Conservation (phyloP, 2,329 filamentous ascomycete species). For the Alternaria gaisen region DNA sequence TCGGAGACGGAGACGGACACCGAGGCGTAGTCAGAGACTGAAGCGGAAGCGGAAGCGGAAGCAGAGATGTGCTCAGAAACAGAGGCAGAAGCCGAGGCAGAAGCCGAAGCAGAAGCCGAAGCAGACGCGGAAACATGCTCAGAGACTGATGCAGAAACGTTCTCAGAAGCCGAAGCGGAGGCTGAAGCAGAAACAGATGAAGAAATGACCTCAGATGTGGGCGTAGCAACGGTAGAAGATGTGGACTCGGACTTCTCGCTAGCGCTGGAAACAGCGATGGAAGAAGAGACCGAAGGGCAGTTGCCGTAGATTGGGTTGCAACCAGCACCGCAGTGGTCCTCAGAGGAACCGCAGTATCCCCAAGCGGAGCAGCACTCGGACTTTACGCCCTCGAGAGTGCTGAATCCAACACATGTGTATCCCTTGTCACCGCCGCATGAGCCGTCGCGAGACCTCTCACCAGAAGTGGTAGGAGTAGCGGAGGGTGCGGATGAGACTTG, state of each 20-base stretch:
- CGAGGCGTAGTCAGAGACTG: neutral
- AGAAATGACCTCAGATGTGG: neutral
- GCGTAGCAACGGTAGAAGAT: neutral
- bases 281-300: slow-evolving; percentile 20
- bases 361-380: slow-evolving; percentile 57
- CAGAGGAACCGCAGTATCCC: slow-evolving; percentile 51
- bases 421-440: slow-evolving; percentile 35
- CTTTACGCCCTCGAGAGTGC: slow-evolving; percentile 30
- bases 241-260: slow-evolving; percentile 17
- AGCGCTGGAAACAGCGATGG: slow-evolving; percentile 4
- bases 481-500: slow-evolving; percentile 17
- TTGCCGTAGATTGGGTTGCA: slow-evolving; percentile 43
- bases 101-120: slow-evolving; percentile 2
- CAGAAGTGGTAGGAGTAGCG: slow-evolving; percentile 19
- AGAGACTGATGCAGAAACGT: neutral
- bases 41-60: slow-evolving; percentile 3
- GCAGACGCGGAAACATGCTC: slow-evolving; percentile 14
- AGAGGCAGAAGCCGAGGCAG: neutral
- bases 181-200: slow-evolving; percentile 2
- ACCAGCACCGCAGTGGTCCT: slow-evolving; percentile 38
- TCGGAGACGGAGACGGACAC: neutral
- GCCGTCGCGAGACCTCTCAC: slow-evolving; percentile 26
- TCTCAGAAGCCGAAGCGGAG: neutral
- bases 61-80: slow-evolving; percentile 12
- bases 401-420: slow-evolving; percentile 35